phyloP scores from a whole-genome alignment of 2,329 filamentous ascomycete species.

The Aspergillus novoparasiticus region DNA sequence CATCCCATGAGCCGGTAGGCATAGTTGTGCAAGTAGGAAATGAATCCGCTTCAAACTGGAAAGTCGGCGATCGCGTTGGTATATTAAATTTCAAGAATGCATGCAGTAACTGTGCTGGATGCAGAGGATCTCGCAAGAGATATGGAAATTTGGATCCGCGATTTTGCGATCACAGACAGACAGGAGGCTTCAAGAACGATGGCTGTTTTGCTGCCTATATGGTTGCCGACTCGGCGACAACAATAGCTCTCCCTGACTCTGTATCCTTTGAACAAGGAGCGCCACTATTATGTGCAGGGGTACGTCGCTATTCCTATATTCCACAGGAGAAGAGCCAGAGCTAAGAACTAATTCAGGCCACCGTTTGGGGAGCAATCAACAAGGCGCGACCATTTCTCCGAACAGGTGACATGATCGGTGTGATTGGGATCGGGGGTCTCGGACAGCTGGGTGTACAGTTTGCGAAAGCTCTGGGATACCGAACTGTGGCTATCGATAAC shows the following conservation, averaged over 20 bases:
- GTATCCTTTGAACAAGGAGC: constrained; percentile 18
- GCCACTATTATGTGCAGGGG: constrained; percentile 19
- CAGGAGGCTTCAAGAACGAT: constrained; percentile 11
- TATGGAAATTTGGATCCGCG: constrained; percentile 7
- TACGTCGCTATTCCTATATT: neutral
- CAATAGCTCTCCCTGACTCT: constrained; percentile 9
- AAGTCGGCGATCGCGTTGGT: constrained; percentile 10
- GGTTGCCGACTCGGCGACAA: constrained; percentile 13
- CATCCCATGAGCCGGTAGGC: constrained; percentile 15
- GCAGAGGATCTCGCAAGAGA: neutral
- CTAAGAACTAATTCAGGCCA: constrained; percentile 7
- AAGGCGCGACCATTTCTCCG: constrained; percentile 1
- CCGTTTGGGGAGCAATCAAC: constrained; percentile 9
- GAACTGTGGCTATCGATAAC: constrained; percentile 16
- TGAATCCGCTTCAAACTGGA: constrained; percentile 4
- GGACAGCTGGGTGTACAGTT: constrained; percentile 19
- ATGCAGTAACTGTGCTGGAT: constrained; percentile 10
- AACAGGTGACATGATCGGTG: constrained; percentile 3
- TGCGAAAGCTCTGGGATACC: constrained; percentile 11
- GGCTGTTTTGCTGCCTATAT: constrained; percentile 18
- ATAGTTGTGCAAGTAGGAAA: constrained; percentile 6
- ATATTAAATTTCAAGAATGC: constrained; percentile 18
- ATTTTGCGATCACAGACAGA: constrained; percentile 14
- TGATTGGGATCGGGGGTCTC: constrained; percentile 16
- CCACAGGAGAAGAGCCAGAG: neutral